Evolutionary conservation across 176 grass and related monocot genomes (phyloP), one percentile per base, ranked within the genome.

Genomic region (Stipa capillata): DNA sequence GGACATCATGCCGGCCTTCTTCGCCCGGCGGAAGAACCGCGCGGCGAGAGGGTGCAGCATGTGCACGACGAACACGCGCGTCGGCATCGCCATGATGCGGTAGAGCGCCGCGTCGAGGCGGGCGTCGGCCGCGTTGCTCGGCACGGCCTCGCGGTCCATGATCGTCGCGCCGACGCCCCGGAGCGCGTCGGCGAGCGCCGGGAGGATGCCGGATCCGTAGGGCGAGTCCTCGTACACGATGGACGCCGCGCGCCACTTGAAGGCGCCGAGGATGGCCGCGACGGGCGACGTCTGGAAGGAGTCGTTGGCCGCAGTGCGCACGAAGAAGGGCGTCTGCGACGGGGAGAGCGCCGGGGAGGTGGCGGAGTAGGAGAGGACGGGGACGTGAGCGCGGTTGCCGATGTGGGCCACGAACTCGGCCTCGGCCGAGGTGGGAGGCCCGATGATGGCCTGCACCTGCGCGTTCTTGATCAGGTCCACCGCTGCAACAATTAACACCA

Each of bases 31-130:
- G 56, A 93, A 90, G 36, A 93, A 24, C 23, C 88, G 29, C 7
- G 31, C 8, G 36, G 65, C 82, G 0, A 83, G 42, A 0, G 37
- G 8, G 23, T 12, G 16, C 29, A 9, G 15, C 88, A 81, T 78
- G 85, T 94, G 88, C 23, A 94, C 85, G 71, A 94, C 36, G 74
- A 91, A 91, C 58, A 94, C 91, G 24, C 85, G 84, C 44, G 88
- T 93, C 29, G 79, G 67, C 88, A 65, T 79, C n/a, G 77, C 53
- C 81, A 57, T 83, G 85, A 90, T 53, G 16, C 40, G 15, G 72
- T 53, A 33, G 4, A 93, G 85, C 66, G 74, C 29, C 1, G 7
- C 3, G 59, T 85, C 66, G 77, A 93, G 25, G 7, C n/a, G 42
- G 27, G 44, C 73, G 40, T 85, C 72, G 33, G 4, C 35, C 1